These are phyloP conservation scores for Murraya paniculata DNA, from an alignment of 345 rosid species.

Conservation along the genomic window DNA sequence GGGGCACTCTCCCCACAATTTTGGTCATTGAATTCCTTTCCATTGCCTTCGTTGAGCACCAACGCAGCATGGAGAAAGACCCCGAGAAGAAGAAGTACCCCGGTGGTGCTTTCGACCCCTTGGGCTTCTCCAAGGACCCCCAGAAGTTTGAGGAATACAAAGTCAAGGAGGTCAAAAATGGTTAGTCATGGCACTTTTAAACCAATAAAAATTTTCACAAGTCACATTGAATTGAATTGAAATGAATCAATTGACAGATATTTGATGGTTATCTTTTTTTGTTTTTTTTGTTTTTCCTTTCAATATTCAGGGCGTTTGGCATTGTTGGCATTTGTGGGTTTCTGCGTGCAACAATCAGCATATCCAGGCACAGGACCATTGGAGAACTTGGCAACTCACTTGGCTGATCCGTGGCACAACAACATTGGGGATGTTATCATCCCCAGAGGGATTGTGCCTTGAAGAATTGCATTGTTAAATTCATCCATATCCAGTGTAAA, in stretches of 20 bases:
- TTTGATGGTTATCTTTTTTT: background rate
- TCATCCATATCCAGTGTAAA: constrained; percentile 23
- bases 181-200: constrained; percentile 20
- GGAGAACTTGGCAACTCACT: constrained; percentile 94
- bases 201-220: background rate
- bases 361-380: constrained; percentile 97
- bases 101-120: constrained; percentile 94
- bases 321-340: constrained; percentile 85
- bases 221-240: background rate
- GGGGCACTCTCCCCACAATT: constrained; percentile 93
- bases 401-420: constrained; percentile 99
- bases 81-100: constrained; percentile 96
- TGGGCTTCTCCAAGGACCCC: constrained; percentile 97
- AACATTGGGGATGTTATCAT: constrained; percentile 77
- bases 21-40: constrained; percentile 82
- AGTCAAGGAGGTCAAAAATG: constrained; percentile 92
- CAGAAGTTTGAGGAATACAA: constrained; percentile 84
- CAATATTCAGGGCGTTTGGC: constrained; percentile 69
- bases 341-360: constrained; percentile 95
- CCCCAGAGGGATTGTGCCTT: constrained; percentile 44
- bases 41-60: constrained; percentile 93
- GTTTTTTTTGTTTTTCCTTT: too few species aligned
- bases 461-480: constrained; percentile 15
- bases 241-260: background rate
- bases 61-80: constrained; percentile 98